Evolutionary conservation across 1,284 basidiomycete species (phyloP).

Genomic region (Cutaneotrichosporon sp.): DNA sequence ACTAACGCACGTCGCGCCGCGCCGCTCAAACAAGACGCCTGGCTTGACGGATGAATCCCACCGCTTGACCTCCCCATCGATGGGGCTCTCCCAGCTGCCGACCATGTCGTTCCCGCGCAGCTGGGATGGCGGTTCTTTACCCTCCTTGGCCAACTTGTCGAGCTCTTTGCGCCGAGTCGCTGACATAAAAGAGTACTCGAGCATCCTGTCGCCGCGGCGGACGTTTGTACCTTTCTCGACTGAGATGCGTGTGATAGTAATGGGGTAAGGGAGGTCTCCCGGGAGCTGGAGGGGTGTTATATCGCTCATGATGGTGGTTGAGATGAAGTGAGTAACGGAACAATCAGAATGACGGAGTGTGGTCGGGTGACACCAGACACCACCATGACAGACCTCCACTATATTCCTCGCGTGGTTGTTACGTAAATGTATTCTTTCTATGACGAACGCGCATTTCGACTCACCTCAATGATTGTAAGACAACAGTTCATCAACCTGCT

Average conservation of each 20-base stretch:
- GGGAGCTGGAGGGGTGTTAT: slow-evolving; percentile 59
- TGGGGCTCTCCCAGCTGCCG: slow-evolving; percentile 80
- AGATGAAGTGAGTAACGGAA: neutral
- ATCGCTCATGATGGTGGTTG: slow-evolving; percentile 34
- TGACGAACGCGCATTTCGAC: neutral
- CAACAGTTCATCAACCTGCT: neutral
- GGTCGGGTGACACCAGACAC: too few species aligned
- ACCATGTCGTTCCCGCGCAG: slow-evolving; percentile 66
- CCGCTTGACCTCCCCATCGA: slow-evolving; percentile 62
- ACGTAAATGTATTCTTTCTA: too few species aligned
- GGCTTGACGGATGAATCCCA: slow-evolving; percentile 45
- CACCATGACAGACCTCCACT: too few species aligned
- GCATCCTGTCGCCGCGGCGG: slow-evolving; percentile 67
- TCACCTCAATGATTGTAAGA: neutral
- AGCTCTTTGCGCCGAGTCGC: slow-evolving; percentile 25
- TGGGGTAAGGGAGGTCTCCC: slow-evolving; percentile 69
- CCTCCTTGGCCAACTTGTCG: slow-evolving; percentile 23
- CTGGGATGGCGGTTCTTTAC: slow-evolving; percentile 27
- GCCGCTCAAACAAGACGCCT: slow-evolving; percentile 40
- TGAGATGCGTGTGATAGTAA: slow-evolving; percentile 69
- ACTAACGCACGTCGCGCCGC: slow-evolving; percentile 33
- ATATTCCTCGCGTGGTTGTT: too few species aligned
- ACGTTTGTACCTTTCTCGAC: slow-evolving; percentile 57
- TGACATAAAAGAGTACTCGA: slow-evolving; percentile 70
- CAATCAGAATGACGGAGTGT: neutral